Conservation (phyloP, 2,329 filamentous ascomycete genomes). For the Alternaria arbusti region DNA sequence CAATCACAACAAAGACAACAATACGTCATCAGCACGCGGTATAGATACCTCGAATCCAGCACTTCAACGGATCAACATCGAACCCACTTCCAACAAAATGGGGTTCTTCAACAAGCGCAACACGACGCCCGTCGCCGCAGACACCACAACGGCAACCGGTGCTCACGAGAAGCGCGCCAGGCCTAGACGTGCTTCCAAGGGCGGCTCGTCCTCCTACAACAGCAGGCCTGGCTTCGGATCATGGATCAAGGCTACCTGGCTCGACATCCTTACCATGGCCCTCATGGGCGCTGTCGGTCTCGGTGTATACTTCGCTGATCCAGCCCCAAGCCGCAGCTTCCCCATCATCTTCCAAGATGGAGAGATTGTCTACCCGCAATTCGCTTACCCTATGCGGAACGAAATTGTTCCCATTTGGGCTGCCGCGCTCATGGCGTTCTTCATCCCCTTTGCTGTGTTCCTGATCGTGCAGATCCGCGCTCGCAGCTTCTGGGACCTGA, state of each 20-base stretch:
- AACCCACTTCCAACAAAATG: conserved; percentile 30
- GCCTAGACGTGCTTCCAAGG: conserved; percentile 13
- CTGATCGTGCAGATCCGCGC: conserved; percentile 71
- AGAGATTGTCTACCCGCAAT: conserved; percentile 71
- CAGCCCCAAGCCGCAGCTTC: conserved; percentile 73
- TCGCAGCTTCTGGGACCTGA: conserved; percentile 59
- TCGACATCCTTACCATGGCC: conserved; percentile 72
- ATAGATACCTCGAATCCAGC: neutral
- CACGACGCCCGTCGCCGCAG: conserved; percentile 39
- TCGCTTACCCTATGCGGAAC: conserved; percentile 72
- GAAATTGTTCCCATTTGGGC: conserved; percentile 68
- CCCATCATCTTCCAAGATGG: conserved; percentile 69
- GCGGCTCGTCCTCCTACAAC: conserved; percentile 33
- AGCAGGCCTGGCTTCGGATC: conserved; percentile 66
- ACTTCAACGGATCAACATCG: conserved; percentile 1
- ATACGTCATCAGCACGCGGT: conserved; percentile 7
- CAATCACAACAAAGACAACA: conserved; percentile 1
- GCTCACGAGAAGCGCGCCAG: conserved; percentile 35
- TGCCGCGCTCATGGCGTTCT: conserved; percentile 68
- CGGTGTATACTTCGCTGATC: conserved; percentile 70
- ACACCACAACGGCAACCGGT: conserved; percentile 45
- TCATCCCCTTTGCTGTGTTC: conserved; percentile 71
- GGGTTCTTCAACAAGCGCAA: conserved; percentile 48
- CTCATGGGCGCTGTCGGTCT: conserved; percentile 70
- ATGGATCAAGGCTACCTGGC: conserved; percentile 71